phyloP scores from a whole-genome alignment of 2,329 filamentous ascomycete species.

The Atkinsonella texensis region DNA sequence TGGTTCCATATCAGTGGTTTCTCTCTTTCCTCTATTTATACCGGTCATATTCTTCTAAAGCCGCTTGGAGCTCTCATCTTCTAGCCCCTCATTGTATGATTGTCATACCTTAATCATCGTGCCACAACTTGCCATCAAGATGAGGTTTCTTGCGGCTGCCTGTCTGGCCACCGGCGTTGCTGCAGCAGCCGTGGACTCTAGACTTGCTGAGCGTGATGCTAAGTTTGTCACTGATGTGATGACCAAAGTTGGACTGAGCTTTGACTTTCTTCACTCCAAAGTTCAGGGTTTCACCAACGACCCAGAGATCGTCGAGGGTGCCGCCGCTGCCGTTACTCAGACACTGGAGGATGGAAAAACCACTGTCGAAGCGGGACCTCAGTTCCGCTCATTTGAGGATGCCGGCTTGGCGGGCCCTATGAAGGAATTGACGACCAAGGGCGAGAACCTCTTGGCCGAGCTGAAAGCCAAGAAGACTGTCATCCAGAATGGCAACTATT shows the following conservation, averaged over 20 bases:
- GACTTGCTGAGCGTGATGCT: background rate
- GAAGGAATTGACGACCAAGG: background rate
- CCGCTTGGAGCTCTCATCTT: conserved; percentile 1
- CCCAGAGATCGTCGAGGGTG: background rate
- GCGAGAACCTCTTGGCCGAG: background rate
- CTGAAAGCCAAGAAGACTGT: conserved; percentile 2
- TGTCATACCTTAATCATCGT: background rate
- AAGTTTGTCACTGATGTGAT: background rate
- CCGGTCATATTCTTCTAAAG: background rate
- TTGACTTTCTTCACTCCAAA: background rate
- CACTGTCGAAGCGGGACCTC: background rate
- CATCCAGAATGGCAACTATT: conserved; percentile 1
- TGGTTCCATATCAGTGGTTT: background rate
- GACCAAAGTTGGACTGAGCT: background rate
- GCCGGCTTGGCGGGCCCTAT: background rate
- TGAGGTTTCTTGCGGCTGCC: conserved; percentile 5
- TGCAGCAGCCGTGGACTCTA: background rate
- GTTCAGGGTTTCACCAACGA: background rate
- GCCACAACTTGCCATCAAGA: background rate
- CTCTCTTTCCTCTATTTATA: background rate
- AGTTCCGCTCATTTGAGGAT: background rate
- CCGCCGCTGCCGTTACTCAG: background rate
- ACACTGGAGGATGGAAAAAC: conserved; percentile 2
- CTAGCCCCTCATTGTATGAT: conserved; percentile 4
- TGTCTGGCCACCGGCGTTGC: conserved; percentile 5